Conservation (phyloP, 225 moss, liverwort and hornwort genomes). For the Pseudoscleropodium purum region DNA sequence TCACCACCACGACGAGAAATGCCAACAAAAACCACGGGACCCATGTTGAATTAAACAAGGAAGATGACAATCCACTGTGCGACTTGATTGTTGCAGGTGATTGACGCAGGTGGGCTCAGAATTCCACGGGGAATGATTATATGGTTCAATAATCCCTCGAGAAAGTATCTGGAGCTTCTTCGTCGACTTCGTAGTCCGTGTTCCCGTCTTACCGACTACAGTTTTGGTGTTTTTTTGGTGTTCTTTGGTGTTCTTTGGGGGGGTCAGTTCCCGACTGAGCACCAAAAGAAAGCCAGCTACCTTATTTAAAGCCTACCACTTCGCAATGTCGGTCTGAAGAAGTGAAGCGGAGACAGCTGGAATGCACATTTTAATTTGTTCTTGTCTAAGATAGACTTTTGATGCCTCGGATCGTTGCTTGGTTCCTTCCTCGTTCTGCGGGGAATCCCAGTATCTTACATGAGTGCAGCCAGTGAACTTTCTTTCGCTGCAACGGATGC, state of each 20-base stretch:
- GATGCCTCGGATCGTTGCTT: background rate
- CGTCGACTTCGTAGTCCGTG: background rate
- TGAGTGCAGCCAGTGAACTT: background rate
- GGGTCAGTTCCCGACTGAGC: background rate
- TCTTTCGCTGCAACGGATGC: background rate
- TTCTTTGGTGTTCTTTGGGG: background rate
- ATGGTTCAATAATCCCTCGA: background rate
- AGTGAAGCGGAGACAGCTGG: background rate
- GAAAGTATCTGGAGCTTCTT: background rate
- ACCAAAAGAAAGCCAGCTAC: background rate
- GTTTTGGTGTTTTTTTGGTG: background rate
- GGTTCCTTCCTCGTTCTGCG: background rate
- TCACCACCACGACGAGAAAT: background rate
- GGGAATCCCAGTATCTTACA: background rate
- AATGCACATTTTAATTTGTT: background rate
- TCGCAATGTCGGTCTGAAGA: background rate
- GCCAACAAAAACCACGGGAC: background rate
- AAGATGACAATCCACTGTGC: background rate
- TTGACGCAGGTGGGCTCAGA: background rate
- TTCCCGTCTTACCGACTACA: background rate
- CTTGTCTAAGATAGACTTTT: background rate
- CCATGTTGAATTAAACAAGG: background rate
- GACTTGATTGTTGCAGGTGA: no score
- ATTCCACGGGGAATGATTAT: background rate
- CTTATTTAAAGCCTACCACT: background rate